These are phyloP conservation scores for Pythium monospermum DNA, from an alignment of 352 stramenopile species.

Conservation along the genomic window DNA sequence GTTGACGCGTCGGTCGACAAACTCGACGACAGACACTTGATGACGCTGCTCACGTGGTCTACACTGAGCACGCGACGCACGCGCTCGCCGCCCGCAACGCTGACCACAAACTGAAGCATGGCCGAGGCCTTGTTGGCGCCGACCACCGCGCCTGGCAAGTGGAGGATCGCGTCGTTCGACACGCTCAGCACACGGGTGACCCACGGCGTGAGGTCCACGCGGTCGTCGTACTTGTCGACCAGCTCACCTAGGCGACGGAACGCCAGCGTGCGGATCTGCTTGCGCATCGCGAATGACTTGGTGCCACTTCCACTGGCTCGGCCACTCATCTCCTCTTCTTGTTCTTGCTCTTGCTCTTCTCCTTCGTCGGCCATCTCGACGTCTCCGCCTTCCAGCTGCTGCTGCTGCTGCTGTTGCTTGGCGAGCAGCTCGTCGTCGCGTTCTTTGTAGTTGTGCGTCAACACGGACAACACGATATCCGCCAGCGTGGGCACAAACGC, in stretches of 20 bases:
- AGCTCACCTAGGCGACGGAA: constrained; percentile 72
- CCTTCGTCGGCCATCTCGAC: constrained; percentile 23
- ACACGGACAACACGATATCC: constrained; percentile 68
- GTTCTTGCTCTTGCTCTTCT: constrained; percentile 15
- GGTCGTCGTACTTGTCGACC: constrained; percentile 75
- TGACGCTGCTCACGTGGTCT: constrained; percentile 38
- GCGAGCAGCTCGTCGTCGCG: constrained; percentile 22
- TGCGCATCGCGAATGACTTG: constrained; percentile 43
- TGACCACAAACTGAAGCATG: constrained; percentile 69
- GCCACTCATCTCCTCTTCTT: constrained; percentile 3
- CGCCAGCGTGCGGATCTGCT: constrained; percentile 76
- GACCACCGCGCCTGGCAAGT: constrained; percentile 65
- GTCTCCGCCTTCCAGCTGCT: constrained; percentile 19
- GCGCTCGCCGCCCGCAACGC: constrained; percentile 40
- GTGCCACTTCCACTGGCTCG: not conserved
- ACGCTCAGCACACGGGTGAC: constrained; percentile 40
- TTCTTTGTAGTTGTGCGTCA: constrained; percentile 46
- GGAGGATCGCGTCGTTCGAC: constrained; percentile 50
- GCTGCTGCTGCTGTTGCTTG: constrained; percentile 14
- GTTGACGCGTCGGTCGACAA: too few relatives aligned
- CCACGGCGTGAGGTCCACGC: constrained; percentile 61
- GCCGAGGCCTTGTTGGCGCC: constrained; percentile 73
- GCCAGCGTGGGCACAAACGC: constrained; percentile 76
- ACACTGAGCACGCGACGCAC: constrained; percentile 35
- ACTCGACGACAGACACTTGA: constrained; percentile 64